phyloP scores from a whole-genome alignment of 2,329 filamentous ascomycete species.

The Colletotrichum gloeosporioides region DNA sequence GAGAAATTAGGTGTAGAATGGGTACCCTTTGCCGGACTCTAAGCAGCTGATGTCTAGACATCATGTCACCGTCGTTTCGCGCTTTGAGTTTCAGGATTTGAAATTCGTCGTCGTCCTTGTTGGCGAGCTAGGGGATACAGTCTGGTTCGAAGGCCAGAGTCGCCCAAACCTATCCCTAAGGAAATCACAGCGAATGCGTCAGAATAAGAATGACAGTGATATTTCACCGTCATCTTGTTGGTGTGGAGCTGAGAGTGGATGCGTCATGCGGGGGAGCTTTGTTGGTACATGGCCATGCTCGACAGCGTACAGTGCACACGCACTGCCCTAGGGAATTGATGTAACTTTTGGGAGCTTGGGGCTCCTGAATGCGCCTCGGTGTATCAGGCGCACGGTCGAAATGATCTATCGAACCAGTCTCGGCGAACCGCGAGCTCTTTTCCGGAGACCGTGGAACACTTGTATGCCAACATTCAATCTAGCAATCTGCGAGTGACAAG shows the following conservation, averaged over 20 bases:
- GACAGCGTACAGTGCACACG: not conserved
- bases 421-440: not conserved
- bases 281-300: not conserved
- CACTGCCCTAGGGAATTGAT: not conserved
- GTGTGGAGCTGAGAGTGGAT: not conserved
- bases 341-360: not conserved
- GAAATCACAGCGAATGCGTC: not conserved
- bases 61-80: not conserved
- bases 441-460: not conserved
- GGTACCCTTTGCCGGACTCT: not conserved
- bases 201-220: not conserved
- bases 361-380: not conserved
- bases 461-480: not conserved
- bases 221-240: not conserved
- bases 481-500: accelerated
- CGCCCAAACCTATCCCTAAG: not conserved
- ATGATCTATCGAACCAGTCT: not conserved
- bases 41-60: not conserved
- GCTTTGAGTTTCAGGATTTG: not conserved
- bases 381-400: not conserved
- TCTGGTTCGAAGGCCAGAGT: not conserved
- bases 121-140: not conserved
- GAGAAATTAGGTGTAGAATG: not conserved
- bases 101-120: not conserved
- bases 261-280: not conserved